phyloP scores from a whole-genome alignment of 495 filamentous ascomycete species.

The Astrothelium macrocarpum region DNA sequence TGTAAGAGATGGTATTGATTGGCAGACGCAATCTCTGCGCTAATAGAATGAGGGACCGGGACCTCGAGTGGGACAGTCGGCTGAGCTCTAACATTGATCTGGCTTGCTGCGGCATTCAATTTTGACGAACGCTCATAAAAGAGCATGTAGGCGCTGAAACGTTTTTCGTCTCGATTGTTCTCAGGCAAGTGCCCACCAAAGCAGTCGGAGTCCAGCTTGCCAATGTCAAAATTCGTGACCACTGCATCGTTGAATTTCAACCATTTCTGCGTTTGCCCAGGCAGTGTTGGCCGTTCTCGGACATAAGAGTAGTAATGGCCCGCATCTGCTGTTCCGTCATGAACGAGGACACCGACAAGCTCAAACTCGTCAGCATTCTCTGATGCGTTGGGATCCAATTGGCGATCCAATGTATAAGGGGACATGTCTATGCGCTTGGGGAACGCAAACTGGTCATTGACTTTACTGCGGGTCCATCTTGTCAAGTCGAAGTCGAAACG shows the following conservation, averaged over 20 bases:
- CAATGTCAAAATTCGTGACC: conserved; percentile 65
- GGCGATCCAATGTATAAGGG: conserved; percentile 75
- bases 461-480: conserved; percentile 75
- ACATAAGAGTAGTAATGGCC: conserved; percentile 97
- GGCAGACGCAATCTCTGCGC: conserved; percentile 54
- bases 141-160: conserved; percentile 77
- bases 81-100: conserved; percentile 18
- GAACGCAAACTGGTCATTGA: conserved; percentile 92
- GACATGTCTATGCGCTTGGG: conserved; percentile 78
- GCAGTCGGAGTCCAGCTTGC: conserved; percentile 60
- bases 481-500: conserved; percentile 92
- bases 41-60: conserved; percentile 45
- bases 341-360: conserved; percentile 84
- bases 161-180: conserved; percentile 32
- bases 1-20: conserved; percentile 65
- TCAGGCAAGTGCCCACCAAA: conserved; percentile 62
- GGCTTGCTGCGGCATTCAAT: conserved; percentile 38
- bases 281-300: conserved; percentile 57
- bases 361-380: conserved; percentile 68
- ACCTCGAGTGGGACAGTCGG: conserved; percentile 45
- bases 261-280: conserved; percentile 49
- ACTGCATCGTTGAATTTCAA: conserved; percentile 88
- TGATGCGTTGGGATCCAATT: conserved; percentile 53
- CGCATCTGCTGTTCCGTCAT: conserved; percentile 84
- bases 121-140: conserved; percentile 83